Evolutionary conservation across 2,329 filamentous ascomycete genomes (phyloP).

Genomic region (Colletotrichum sp.): DNA sequence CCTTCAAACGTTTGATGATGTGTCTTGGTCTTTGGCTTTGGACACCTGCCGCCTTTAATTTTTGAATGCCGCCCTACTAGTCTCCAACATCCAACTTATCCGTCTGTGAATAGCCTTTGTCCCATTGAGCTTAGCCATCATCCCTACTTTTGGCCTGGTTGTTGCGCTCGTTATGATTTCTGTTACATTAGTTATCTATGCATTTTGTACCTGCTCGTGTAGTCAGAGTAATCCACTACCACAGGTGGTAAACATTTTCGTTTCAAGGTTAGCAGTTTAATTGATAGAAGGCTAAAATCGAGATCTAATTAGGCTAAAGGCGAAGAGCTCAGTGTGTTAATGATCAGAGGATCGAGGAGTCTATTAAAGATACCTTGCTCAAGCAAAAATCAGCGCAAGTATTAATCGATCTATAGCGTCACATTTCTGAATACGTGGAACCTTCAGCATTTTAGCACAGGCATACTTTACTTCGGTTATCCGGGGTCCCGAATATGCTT

Average conservation of each 20-base stretch:
- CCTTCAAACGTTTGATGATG: background rate
- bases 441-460: background rate
- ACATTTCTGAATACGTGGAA: background rate
- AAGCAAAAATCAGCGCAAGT: background rate
- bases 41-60: background rate
- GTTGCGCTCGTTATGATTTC: background rate
- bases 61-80: background rate
- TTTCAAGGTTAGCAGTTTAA: background rate
- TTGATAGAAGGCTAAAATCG: background rate
- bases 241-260: background rate
- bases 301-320: background rate
- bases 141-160: background rate
- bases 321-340: background rate
- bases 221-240: background rate
- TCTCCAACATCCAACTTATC: background rate
- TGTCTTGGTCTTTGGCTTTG: background rate
- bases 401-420: background rate
- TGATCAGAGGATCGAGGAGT: background rate
- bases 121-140: background rate
- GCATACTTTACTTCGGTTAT: background rate
- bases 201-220: background rate
- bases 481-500: background rate
- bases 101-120: background rate
- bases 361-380: background rate
- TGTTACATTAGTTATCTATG: background rate